Percentiles rank a stretch among this genome's conserved stretches.
These are phyloP conservation scores for Monsonia emarginata DNA, from an alignment of 441 rosid species.

Conservation along the genomic window DNA sequence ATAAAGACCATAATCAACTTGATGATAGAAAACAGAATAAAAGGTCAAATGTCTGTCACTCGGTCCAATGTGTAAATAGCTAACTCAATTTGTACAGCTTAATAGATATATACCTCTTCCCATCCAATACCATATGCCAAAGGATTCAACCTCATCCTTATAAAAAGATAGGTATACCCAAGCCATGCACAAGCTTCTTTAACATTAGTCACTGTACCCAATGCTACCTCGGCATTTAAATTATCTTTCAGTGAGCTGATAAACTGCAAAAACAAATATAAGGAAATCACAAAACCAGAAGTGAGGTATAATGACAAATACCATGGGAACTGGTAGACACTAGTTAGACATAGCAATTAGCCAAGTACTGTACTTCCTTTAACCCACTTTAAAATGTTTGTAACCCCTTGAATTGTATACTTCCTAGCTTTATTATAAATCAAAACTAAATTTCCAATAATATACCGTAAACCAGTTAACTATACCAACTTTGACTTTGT, in stretches of 20 bases:
- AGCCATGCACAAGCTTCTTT: conserved; percentile 99
- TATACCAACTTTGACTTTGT: not conserved
- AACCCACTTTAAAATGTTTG: not conserved
- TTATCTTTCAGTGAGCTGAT: conserved; percentile 89
- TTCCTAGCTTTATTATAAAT: not conserved
- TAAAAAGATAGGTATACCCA: conserved; percentile 90
- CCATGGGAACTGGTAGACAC: not conserved
- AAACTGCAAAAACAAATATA: conserved; percentile 49
- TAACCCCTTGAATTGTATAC: not conserved
- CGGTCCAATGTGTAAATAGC: not conserved
- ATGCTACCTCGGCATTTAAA: conserved; percentile 90
- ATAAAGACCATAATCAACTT: conserved; percentile 11
- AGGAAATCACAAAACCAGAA: not conserved
- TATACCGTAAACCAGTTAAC: not conserved
- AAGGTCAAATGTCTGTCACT: conserved; percentile 1
- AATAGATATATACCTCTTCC: conserved; percentile 68
- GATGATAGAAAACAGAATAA: conserved; percentile 1
- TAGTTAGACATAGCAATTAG: not conserved
- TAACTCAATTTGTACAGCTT: not conserved
- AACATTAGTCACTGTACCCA: conserved; percentile 97
- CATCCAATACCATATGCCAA: conserved; percentile 97
- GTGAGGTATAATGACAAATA: not conserved
- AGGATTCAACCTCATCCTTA: conserved; percentile 95
- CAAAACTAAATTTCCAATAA: not conserved
- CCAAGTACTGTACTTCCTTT: not conserved